Evolutionary conservation across 371 early-diverging fungal genomes (phyloP), one percentile per base, ranked within the genome.

Genomic region (Chytridiales sp.): DNA sequence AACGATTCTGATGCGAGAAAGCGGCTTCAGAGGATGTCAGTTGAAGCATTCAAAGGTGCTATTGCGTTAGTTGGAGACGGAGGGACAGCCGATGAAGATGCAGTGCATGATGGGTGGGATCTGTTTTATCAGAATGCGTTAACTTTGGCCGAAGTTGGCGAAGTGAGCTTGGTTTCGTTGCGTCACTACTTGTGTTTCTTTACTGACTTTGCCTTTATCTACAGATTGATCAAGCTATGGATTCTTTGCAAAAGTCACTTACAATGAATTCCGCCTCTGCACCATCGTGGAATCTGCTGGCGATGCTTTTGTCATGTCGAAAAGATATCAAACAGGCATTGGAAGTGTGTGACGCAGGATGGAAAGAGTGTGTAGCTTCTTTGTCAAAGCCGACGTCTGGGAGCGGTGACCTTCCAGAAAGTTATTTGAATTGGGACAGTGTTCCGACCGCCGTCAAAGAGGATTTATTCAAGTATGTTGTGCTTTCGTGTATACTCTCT

Each of bases 271-370:
- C 89, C 0, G 58, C 70, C 1, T 79, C 86, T 53, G 73, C 88
- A 30, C 79, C 87, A 4, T 86, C 91, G 0, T 96, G 93, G 93
- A 91, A 96, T 67, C 74, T 96, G 24, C 68, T 96, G 17, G 88
- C 85, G 0, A 76, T 94, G 40, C 67, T 92, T 19, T 72, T 88
- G 17, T 86, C 90, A 2, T 82, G 86, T n/a, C 73, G 84, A 50
- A 72, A 84, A 64, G 77, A 85, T n/a, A 73, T 72, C 59, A 66
- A 65, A 19, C 74, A 76, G 24, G 94, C 92, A 0, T 64, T 89
- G 47, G 77, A 82, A 44, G 79, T 91, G 5, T 90, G 88, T 65
- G 81, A 90, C 24, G 80, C 86, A 11, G 93, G 89, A 0, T 67
- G 88, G 59, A 76, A 79, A 62, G 86, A 88, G 54, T 83, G 62